These are phyloP conservation scores for Phanerochaete carnosa DNA, from an alignment of 768 basidiomycete species.

Conservation along the genomic window DNA sequence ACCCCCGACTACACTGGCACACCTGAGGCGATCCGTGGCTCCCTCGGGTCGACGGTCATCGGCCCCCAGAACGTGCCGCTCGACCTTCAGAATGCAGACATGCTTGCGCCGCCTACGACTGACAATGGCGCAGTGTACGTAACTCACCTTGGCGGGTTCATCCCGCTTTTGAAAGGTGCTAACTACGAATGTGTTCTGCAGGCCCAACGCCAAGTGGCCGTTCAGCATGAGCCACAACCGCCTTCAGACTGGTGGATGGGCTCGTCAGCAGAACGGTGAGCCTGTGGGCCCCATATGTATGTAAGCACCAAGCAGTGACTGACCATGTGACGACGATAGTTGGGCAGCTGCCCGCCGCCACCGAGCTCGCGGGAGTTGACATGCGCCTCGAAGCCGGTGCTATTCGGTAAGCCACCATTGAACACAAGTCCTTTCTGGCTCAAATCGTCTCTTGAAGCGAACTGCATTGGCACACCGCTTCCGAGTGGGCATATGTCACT, in stretches of 20 bases:
- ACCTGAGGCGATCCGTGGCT: conserved; percentile 43
- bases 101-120: conserved; percentile 58
- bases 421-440: neutral
- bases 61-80: conserved; percentile 57
- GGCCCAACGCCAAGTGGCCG: conserved; percentile 59
- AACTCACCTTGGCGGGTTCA: neutral
- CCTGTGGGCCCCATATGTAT: neutral
- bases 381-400: conserved; percentile 29
- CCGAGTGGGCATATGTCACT: conserved; percentile 26
- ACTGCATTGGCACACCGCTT: conserved; percentile 28
- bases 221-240: conserved; percentile 60
- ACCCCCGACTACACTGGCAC: conserved; percentile 11
- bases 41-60: conserved; percentile 44
- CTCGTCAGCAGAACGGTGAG: conserved; percentile 57
- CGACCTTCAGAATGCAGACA: conserved; percentile 53
- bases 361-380: conserved; percentile 24
- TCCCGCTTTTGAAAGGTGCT: neutral
- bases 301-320: neutral
- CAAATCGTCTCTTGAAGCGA: conserved; percentile 13
- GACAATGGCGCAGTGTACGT: conserved; percentile 51
- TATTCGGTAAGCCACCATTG: conserved; percentile 2
- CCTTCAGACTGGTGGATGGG: conserved; percentile 62
- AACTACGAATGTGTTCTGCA: conserved; percentile 11
- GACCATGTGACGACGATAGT: conserved; percentile 3
- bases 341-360: conserved; percentile 17